phyloP scores from a whole-genome alignment of 2,329 filamentous ascomycete genomes.

The Diaporthe sp. region DNA sequence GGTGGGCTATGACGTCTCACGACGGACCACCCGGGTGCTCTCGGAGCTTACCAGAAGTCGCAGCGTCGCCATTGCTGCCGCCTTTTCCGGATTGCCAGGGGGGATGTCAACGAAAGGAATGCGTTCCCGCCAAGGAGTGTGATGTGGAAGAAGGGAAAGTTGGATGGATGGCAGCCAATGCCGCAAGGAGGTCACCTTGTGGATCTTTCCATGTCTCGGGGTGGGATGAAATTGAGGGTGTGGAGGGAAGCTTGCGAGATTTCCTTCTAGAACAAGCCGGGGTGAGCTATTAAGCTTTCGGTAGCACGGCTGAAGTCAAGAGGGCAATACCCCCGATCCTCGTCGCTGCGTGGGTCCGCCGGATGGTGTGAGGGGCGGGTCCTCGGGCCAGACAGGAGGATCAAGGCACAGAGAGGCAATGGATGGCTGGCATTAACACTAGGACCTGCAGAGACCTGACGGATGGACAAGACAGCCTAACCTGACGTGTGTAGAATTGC shows the following conservation, averaged over 20 bases:
- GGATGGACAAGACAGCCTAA: background rate
- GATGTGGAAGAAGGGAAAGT: slow-evolving; percentile 11
- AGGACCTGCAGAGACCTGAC: background rate
- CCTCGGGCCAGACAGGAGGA: slow-evolving; percentile 10
- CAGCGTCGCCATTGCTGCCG: slow-evolving; percentile 39
- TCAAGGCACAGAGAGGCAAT: background rate
- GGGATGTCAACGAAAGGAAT: background rate
- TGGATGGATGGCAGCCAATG: slow-evolving; percentile 35
- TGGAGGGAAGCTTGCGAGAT: slow-evolving; percentile 18
- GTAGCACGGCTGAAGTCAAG: slow-evolving; percentile 6
- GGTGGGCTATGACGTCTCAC: slow-evolving; percentile 32
- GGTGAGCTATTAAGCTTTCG: slow-evolving; percentile 31
- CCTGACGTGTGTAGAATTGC: background rate
- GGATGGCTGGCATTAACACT: background rate
- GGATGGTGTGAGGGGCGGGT: background rate
- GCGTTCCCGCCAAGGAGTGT: slow-evolving; percentile 26
- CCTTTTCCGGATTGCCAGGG: slow-evolving; percentile 12
- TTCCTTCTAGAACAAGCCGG: slow-evolving; percentile 19
- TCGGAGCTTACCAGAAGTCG: slow-evolving; percentile 39
- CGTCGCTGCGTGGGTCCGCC: slow-evolving; percentile 35
- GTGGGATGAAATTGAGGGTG: background rate
- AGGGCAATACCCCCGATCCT: slow-evolving; percentile 24
- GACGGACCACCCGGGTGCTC: background rate
- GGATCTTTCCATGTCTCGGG: slow-evolving; percentile 35
- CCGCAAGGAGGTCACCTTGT: slow-evolving; percentile 33